Evolutionary conservation across 1,139 yeast species (phyloP), one percentile per base, ranked within the genome.

Genomic region (Yamadazyma dushanensis): DNA sequence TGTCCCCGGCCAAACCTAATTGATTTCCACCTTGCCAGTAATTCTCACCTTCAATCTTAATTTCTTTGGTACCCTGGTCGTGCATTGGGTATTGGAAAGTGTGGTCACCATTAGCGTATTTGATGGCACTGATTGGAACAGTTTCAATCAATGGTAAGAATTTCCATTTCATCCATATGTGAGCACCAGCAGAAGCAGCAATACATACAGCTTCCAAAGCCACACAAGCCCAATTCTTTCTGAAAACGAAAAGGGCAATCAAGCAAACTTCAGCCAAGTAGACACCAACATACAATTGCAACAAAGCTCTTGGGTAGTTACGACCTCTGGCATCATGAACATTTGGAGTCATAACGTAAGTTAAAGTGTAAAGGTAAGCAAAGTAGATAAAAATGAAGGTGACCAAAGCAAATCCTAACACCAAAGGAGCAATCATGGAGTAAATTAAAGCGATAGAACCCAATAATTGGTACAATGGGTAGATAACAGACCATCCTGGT

Each of bases 71-170:
- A 32, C 92, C 92, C 54, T 80, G 82, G 52, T 84, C 92, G 27
- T 67, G 60, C 57, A 57, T 60, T 47, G 88, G 80, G 49, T 71
- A 70, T 36, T 58, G 73, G 51, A 59, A 63, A n/a, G 68, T 57
- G 1, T 56, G 35, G 41, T 73, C 80, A 41, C 82, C 83, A 44
- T 78, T 68, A 26, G 83, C 78, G 47, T 73, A 72, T 44, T 69
- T 68, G 44, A 84, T 70, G 4, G 87, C 88, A 37, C 87, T 78
- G 35, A 95, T 73, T 43, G 97, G 92, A 34, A 84, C 87, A 26
- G 73, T 67, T 49, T 77, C 87, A 50, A 79, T 64, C 40, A 83
- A 59, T 29, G 86, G 80, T 36, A 78, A 69, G 55, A 82, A 82
- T 43, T 58, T 73, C 56, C 72, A 57, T 56, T 78, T 78, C 55